Percentiles rank a stretch among this genome's conserved stretches.
Conservation (phyloP, 441 rosid species). For the Euphorbia celastroides region DNA sequence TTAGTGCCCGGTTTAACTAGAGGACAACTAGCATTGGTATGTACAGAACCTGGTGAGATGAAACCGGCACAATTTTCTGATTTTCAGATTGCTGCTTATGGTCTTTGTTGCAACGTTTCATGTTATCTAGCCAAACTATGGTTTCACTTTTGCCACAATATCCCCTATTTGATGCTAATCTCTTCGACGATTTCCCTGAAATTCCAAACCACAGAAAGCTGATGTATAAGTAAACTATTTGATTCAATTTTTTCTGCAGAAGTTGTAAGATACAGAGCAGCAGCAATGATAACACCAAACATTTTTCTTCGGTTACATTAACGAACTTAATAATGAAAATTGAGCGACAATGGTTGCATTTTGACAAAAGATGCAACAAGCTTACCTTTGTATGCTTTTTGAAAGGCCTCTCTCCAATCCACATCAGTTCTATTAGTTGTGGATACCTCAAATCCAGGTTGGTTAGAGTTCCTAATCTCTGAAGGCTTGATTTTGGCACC, state of each 20-base stretch:
- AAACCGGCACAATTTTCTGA: slow-evolving; percentile 36
- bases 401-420: slow-evolving; percentile 64
- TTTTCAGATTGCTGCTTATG: slow-evolving; percentile 22
- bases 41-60: slow-evolving; percentile 41
- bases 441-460: slow-evolving; percentile 16
- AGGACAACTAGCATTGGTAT: not conserved
- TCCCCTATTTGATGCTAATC: slow-evolving; percentile 49
- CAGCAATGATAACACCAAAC: too few relatives aligned
- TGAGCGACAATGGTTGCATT: too few relatives aligned
- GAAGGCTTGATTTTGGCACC: too few relatives aligned
- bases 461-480: too few relatives aligned
- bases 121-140: slow-evolving; percentile 46
- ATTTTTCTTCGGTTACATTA: not conserved
- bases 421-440: slow-evolving; percentile 18
- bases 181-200: slow-evolving; percentile 39
- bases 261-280: too few relatives aligned
- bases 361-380: not conserved
- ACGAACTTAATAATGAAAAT: too few relatives aligned
- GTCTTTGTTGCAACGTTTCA: slow-evolving; percentile 19
- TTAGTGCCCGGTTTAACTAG: not conserved
- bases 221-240: not conserved
- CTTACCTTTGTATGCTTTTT: slow-evolving; percentile 45
- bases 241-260: too few relatives aligned
- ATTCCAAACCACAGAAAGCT: slow-evolving; percentile 1
- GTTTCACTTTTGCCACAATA: slow-evolving; percentile 47